A percentile compares a stretch with the other conserved stretches of the same genome.
These are phyloP conservation scores for Pestalotiopsis fici DNA, from an alignment of 2,329 filamentous ascomycete genomes.

Conservation along the genomic window DNA sequence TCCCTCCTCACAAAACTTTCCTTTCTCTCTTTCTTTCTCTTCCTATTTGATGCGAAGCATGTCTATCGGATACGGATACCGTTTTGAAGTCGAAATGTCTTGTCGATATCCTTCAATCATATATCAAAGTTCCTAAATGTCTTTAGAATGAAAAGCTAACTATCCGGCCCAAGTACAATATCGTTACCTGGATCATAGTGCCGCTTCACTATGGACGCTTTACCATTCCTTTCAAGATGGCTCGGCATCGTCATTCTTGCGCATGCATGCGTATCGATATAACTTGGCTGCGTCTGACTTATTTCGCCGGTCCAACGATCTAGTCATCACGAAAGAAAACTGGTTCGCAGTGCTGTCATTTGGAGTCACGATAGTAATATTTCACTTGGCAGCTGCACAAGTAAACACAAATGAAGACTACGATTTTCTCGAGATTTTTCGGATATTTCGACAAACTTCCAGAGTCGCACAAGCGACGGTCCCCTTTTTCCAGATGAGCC, in stretches of 20 bases:
- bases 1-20: no score
- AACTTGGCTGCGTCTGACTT: constrained; percentile 35
- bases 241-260: constrained; percentile 8
- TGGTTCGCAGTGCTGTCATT: constrained; percentile 41
- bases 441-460: constrained; percentile 18
- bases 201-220: constrained; percentile 18
- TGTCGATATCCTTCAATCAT: no score
- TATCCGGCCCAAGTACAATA: background rate
- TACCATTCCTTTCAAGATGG: constrained; percentile 13
- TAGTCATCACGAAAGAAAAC: constrained; percentile 64
- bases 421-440: constrained; percentile 10
- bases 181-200: constrained; percentile 17
- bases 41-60: no score
- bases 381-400: constrained; percentile 19
- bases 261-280: constrained; percentile 17
- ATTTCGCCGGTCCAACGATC: constrained; percentile 60
- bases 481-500: constrained; percentile 15
- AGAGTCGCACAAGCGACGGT: constrained; percentile 15
- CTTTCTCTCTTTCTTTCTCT: no score
- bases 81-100: no score
- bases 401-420: constrained; percentile 9
- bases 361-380: constrained; percentile 22
- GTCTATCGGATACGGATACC: no score
- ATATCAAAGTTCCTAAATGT: no score
- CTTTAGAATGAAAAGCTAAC: no score